Evolutionary conservation across 2,329 filamentous ascomycete species (phyloP).

Genomic region (Plectosphaerella cucumerina): DNA sequence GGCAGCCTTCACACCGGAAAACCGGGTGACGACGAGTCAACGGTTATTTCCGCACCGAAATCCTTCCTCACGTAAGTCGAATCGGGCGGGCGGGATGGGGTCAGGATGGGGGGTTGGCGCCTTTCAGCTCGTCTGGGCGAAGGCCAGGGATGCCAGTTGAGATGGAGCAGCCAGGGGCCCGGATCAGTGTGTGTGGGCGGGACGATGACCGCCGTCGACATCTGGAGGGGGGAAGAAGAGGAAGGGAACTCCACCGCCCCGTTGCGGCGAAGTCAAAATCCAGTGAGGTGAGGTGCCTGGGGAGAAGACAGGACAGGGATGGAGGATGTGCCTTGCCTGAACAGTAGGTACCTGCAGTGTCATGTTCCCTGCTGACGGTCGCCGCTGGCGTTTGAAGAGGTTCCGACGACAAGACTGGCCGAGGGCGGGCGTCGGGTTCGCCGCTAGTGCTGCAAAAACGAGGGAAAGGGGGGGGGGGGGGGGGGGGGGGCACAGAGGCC

Average conservation of each 20-base stretch:
- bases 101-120: not conserved
- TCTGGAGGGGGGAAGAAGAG: not conserved
- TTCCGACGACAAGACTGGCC: not conserved
- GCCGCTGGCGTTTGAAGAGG: too few relatives aligned
- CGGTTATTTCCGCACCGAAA: not conserved
- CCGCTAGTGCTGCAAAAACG: not conserved
- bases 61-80: not conserved
- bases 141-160: not conserved
- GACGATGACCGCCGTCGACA: not conserved
- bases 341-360: too few relatives aligned
- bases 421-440: not conserved
- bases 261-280: too few relatives aligned
- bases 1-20: not conserved
- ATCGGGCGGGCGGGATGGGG: not conserved
- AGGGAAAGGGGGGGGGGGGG: too few relatives aligned
- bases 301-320: constrained; percentile 1
- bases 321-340: not conserved
- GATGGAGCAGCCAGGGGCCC: not conserved
- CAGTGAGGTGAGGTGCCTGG: constrained; percentile 1
- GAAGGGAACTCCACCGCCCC: too few relatives aligned
- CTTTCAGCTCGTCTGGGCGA: not conserved
- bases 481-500: too few relatives aligned
- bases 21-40: not conserved
- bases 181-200: not conserved
- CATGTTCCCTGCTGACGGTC: too few relatives aligned